Evolutionary conservation across 768 basidiomycete genomes (phyloP), one percentile per base, ranked within the genome.

Genomic region (Lepiota subincarnata): DNA sequence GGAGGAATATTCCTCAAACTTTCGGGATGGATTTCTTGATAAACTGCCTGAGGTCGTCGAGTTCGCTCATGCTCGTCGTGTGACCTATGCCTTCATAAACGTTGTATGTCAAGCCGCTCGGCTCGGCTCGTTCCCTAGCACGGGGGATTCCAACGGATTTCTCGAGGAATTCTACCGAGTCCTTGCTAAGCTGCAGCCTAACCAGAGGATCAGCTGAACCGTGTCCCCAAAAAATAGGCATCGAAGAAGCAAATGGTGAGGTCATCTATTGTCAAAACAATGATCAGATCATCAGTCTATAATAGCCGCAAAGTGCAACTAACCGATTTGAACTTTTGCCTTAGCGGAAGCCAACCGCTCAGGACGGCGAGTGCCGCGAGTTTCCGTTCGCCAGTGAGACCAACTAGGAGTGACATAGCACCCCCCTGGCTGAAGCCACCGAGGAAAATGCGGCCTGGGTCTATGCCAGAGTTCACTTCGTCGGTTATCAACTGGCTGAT

Each of bases 381-480:
- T 60, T 83, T 84, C 55, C 80, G 72, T 58, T 83, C 81, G 2
- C 73, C 74, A 1, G 82, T 87, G 53, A 95, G 71, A 6, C 83
- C 91, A 3, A 84, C 82, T 45, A 94, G 70, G n/a, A 93, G 72
- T 6, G 84, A 77, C 75, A 95, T 85, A 19, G 85, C 81, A 37
- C 76, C 89, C 35, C 91, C 93, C 66, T 96, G 93, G 56, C 84
- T 87, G 71, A 95, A 96, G 8, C 94, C 94, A 34, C 91, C 92
- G 19, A 98, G 68, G 28, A 96, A 78, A 61, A 96, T 87, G 47
- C 87, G 81, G 50, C 76, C 74, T 20, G 86, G 70, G 7, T 82
- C 76, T 48, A 87, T 81, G 31, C 89, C 89, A 6, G 76, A 74
- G 44, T 84, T 81, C 16, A 94, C 73, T 68, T 98, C 94, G 2